Conservation (phyloP, 176 grass and related monocot genomes). For the Hyparrhenia diplandra region DNA sequence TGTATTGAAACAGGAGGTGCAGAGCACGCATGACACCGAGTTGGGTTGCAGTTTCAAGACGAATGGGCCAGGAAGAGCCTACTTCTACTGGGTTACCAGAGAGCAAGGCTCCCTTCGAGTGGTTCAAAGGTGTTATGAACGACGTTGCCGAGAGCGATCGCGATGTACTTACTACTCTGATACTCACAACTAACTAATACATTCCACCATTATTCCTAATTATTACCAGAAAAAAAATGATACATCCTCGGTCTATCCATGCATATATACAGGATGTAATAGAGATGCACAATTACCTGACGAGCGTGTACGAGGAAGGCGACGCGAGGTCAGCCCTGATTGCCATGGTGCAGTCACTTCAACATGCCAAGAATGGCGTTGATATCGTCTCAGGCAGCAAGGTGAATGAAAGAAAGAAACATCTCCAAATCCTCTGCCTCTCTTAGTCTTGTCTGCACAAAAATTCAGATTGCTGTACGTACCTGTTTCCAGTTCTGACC, state of each 20-base stretch:
- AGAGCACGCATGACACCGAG: conserved; percentile 46
- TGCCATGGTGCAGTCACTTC: conserved; percentile 93
- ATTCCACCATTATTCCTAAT: not conserved
- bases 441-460: not conserved
- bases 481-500: not conserved
- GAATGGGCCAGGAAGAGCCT: conserved; percentile 82
- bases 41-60: conserved; percentile 52
- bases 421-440: not conserved
- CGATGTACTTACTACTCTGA: conserved; percentile 37
- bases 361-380: conserved; percentile 84
- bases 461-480: not conserved
- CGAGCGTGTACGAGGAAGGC: conserved; percentile 98
- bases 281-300: conserved; percentile 99
- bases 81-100: conserved; percentile 99
- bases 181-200: not conserved
- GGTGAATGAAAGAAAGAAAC: conserved; percentile 30
- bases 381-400: conserved; percentile 94
- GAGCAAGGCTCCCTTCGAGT: conserved; percentile 98
- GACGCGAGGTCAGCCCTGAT: conserved; percentile 91
- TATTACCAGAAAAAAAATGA: not conserved
- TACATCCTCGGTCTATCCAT: not conserved
- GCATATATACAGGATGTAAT: conserved; percentile 70
- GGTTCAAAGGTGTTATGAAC: conserved; percentile 99
- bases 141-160: conserved; percentile 87
- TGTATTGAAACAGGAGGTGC: conserved; percentile 39